A percentile compares a stretch with the other conserved stretches of the same genome.
Conservation (phyloP, 768 basidiomycete species). For the Suillus tomentosus region DNA sequence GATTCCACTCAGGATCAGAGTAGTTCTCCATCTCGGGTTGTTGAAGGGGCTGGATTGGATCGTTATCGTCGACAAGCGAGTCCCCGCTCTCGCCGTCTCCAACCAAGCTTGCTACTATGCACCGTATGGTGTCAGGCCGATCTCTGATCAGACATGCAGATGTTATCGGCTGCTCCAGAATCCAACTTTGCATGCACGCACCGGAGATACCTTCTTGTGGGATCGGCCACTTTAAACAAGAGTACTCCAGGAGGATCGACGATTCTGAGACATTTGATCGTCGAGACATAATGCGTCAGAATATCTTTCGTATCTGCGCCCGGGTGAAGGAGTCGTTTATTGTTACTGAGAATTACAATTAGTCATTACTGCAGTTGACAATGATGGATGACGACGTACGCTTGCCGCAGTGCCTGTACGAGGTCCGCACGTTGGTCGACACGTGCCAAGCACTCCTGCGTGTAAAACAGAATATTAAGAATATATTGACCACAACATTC, state of each 20-base stretch:
- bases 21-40: slow-evolving; percentile 83
- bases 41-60: slow-evolving; percentile 75
- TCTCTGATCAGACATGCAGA: slow-evolving; percentile 47
- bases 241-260: slow-evolving; percentile 93
- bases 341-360: slow-evolving; percentile 54
- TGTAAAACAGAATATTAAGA: not conserved
- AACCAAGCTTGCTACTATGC: slow-evolving; percentile 89
- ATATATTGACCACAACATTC: not conserved
- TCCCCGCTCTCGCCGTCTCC: slow-evolving; percentile 83
- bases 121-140: slow-evolving; percentile 90
- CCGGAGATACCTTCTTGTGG: slow-evolving; percentile 89
- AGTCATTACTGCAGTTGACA: slow-evolving; percentile 4
- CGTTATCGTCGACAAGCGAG: slow-evolving; percentile 81
- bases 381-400: slow-evolving; percentile 43
- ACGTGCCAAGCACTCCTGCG: slow-evolving; percentile 74
- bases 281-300: slow-evolving; percentile 85
- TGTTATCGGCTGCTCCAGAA: slow-evolving; percentile 5
- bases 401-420: slow-evolving; percentile 74
- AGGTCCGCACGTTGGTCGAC: slow-evolving; percentile 80
- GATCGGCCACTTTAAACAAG: slow-evolving; percentile 91
- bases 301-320: slow-evolving; percentile 95
- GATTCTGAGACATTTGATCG: slow-evolving; percentile 87
- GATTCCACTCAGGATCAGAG: slow-evolving; percentile 90
- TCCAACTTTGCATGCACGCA: slow-evolving; percentile 28
- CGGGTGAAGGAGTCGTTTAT: slow-evolving; percentile 88